Evolutionary conservation across 495 filamentous ascomycete genomes (phyloP).

Genomic region (Amorphotheca resinae): DNA sequence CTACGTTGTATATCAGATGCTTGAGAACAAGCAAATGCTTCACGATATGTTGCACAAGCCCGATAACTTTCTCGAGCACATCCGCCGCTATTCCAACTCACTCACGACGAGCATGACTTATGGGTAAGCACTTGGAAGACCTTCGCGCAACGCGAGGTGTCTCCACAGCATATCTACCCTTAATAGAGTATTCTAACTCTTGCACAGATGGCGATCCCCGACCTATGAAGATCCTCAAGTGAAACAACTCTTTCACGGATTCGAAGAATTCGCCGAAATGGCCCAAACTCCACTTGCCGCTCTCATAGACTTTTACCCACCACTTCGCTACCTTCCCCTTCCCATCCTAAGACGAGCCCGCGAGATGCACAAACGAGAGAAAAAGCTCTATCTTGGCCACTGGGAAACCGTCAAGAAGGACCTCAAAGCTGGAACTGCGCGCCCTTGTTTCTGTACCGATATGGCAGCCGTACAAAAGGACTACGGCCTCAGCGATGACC

Average conservation of each 20-base stretch:
- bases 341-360: no score
- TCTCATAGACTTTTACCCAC: not conserved
- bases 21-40: not conserved
- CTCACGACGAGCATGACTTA: not conserved
- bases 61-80: not conserved
- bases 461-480: not conserved
- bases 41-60: not conserved
- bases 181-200: not conserved
- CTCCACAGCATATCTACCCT: no score
- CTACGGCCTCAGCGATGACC: not conserved
- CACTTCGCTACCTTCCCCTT: no score
- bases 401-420: constrained; percentile 28
- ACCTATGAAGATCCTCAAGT: not conserved
- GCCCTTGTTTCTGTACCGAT: constrained; percentile 14
- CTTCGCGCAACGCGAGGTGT: no score
- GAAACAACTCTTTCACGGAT: not conserved
- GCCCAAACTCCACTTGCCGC: not conserved
- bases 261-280: not conserved
- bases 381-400: constrained; percentile 25
- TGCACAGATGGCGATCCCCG: not conserved
- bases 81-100: not conserved
- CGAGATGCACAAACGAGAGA: constrained; percentile 22
- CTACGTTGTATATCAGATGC: not conserved
- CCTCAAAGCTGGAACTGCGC: constrained; percentile 22
- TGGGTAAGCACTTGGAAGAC: not conserved